Evolutionary conservation across 306 rosid species (phyloP).

Genomic region (Casuarina cunninghamiana): DNA sequence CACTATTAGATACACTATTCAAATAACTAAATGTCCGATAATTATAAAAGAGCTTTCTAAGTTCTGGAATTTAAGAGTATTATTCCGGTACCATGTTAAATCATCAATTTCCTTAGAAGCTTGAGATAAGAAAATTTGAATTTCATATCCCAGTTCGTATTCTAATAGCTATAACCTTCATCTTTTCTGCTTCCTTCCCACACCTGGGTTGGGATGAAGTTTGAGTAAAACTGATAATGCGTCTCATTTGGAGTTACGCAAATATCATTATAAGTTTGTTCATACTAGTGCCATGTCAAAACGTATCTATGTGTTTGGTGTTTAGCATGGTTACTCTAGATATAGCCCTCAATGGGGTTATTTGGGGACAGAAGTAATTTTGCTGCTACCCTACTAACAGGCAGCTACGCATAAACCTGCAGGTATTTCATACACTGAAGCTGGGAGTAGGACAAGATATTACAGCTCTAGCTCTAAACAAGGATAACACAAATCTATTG

Average conservation of each 20-base stretch:
- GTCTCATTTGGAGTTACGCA: neutral
- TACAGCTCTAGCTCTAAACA: slow-evolving; percentile 83
- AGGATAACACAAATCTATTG: slow-evolving; percentile 83
- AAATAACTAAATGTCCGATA: no score
- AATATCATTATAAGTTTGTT: slow-evolving; percentile 1
- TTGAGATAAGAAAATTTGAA: no score
- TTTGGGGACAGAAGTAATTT: slow-evolving; percentile 11
- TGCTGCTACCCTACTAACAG: slow-evolving; percentile 11
- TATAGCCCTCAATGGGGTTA: slow-evolving; percentile 1
- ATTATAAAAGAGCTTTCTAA: no score
- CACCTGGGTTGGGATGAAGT: neutral
- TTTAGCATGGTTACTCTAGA: neutral
- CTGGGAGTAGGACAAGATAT: slow-evolving; percentile 80
- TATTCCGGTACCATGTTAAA: no score
- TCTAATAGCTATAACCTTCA: no score
- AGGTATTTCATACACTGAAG: slow-evolving; percentile 76
- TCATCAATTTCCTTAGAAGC: no score
- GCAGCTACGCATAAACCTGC: slow-evolving; percentile 25
- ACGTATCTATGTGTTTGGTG: neutral
- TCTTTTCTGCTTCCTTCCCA: slow-evolving; percentile 2
- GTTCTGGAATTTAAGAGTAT: no score
- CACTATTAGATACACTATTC: no score
- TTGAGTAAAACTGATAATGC: neutral
- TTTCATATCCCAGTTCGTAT: no score
- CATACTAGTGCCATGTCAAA: neutral